Evolutionary conservation across 2,329 filamentous ascomycete species (phyloP).

Genomic region (Aspergillus carbonarius): DNA sequence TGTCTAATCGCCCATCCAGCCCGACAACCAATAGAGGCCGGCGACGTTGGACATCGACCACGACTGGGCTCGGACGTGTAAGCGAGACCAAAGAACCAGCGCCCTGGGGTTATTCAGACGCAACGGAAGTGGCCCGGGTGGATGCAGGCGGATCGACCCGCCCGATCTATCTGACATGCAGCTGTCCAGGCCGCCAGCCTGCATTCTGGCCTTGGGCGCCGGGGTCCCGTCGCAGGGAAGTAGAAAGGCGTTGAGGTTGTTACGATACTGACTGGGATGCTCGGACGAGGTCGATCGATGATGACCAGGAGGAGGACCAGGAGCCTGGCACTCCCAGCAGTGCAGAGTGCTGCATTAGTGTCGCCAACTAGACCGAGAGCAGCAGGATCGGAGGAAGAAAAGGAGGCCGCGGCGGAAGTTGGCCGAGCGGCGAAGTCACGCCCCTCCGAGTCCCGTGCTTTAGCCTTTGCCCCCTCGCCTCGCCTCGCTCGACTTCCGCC

Average conservation of each 20-base stretch:
- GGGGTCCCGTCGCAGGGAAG: no score
- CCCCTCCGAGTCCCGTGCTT: conserved; percentile 7
- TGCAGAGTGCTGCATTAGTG: no score
- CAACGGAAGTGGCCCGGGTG: conserved; percentile 1
- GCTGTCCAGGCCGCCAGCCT: neutral
- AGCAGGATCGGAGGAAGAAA: neutral
- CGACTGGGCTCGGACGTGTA: neutral
- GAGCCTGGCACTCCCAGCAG: no score
- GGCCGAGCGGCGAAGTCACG: conserved; percentile 20
- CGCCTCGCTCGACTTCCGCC: conserved; percentile 3
- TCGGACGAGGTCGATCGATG: no score
- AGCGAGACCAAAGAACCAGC: neutral
- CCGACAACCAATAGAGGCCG: neutral
- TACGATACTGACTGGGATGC: no score
- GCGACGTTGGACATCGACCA: neutral
- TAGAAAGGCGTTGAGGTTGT: no score
- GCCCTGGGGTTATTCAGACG: neutral
- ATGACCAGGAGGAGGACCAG: no score
- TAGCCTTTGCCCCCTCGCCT: neutral
- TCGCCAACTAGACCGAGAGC: no score
- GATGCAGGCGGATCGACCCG: conserved; percentile 10
- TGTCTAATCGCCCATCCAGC: neutral
- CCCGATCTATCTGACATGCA: conserved; percentile 2
- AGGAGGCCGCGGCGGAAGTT: conserved; percentile 21
- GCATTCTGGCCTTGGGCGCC: no score